phyloP scores from a whole-genome alignment of 2,329 filamentous ascomycete species.

The Ophiobolus disseminans region DNA sequence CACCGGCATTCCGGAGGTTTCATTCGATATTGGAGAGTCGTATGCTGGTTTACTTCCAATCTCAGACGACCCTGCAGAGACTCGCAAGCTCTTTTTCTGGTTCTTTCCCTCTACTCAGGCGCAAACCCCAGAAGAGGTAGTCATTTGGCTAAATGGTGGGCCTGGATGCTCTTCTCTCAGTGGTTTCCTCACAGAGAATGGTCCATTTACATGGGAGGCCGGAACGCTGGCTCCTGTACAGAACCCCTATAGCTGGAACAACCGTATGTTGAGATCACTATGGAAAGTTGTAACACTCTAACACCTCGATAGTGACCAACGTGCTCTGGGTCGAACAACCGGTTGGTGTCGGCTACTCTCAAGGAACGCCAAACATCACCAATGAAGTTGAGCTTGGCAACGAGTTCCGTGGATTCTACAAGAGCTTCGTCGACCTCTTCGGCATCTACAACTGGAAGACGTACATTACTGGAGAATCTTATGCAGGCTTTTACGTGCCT shows the following conservation, averaged over 20 bases:
- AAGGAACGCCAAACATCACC: constrained; percentile 55
- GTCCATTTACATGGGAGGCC: constrained; percentile 64
- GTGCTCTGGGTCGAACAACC: constrained; percentile 58
- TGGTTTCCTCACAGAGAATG: constrained; percentile 78
- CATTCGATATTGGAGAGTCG: constrained; percentile 71
- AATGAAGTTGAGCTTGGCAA: constrained; percentile 56
- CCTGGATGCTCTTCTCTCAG: constrained; percentile 63
- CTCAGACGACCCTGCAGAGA: constrained; percentile 57
- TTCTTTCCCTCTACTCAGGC: constrained; percentile 67
- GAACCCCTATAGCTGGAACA: constrained; percentile 75
- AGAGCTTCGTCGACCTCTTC: constrained; percentile 64
- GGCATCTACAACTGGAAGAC: constrained; percentile 61
- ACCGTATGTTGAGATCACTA: constrained; percentile 12
- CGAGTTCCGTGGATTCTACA: constrained; percentile 60
- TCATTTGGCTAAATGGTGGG: constrained; percentile 60
- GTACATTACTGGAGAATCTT: constrained; percentile 63
- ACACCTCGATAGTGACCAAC: constrained; percentile 39
- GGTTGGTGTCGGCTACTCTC: constrained; percentile 54
- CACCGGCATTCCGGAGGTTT: constrained; percentile 69
- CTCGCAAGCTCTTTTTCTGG: constrained; percentile 66
- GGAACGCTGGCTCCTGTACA: constrained; percentile 70
- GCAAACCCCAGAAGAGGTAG: constrained; percentile 62
- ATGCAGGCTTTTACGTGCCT: constrained; percentile 64
- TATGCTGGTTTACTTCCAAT: constrained; percentile 70
- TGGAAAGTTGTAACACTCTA: neutral